Percentiles rank a stretch among this genome's conserved stretches.
Evolutionary conservation across 257 asterid species (phyloP).

Genomic region (Phtheirospermum japonicum): DNA sequence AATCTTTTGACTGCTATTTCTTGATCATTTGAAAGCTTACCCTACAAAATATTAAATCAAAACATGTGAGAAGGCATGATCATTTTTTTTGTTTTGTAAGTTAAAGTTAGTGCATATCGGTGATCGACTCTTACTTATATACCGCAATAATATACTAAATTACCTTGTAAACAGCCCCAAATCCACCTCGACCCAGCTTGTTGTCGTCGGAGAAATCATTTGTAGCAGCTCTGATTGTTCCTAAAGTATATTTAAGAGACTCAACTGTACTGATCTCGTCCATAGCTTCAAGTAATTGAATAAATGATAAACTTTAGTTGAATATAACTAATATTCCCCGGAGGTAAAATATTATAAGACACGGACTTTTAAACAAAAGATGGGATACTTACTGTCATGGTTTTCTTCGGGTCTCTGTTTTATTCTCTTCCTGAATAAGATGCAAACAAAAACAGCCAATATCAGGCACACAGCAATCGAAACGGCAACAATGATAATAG

Average conservation of each 20-base stretch:
- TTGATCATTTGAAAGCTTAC: conserved; percentile 21
- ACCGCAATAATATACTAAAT: background rate
- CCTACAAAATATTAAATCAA: background rate
- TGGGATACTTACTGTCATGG: background rate
- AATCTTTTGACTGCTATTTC: conserved; percentile 40
- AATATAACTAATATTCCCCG: no score
- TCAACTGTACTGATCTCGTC: conserved; percentile 19
- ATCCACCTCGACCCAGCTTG: conserved; percentile 43
- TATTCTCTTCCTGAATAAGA: background rate
- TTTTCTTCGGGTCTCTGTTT: background rate
- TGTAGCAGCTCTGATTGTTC: conserved; percentile 32
- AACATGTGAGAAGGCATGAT: no score
- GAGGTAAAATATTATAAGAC: no score
- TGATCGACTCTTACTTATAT: background rate
- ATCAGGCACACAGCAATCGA: background rate
- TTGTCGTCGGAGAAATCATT: conserved; percentile 30
- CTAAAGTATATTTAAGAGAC: conserved; percentile 31
- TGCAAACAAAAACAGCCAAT: background rate
- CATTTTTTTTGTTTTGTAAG: no score
- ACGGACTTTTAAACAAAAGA: no score
- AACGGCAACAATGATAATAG: background rate
- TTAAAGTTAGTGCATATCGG: no score
- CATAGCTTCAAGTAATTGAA: conserved; percentile 3
- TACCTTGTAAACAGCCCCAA: conserved; percentile 41
- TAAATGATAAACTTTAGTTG: background rate